phyloP scores from a whole-genome alignment of 2,329 filamentous ascomycete genomes.

The Talaromyces sp. region DNA sequence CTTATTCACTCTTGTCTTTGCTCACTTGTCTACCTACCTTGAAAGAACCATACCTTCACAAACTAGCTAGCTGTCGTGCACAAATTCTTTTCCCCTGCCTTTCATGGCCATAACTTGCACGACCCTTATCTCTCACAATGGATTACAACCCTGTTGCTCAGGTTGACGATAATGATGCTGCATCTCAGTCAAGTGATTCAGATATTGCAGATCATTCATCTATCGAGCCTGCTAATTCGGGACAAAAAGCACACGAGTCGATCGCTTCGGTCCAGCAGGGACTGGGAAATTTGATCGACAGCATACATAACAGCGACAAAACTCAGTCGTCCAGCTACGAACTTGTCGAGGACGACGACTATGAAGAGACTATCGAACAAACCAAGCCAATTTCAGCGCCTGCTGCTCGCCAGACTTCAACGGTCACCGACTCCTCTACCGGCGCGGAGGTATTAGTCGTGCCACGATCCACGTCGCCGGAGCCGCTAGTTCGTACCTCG shows the following conservation, averaged over 20 bases:
- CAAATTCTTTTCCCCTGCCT: neutral
- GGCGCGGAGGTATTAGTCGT: constrained; percentile 4
- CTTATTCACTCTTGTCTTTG: neutral
- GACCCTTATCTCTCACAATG: constrained; percentile 26
- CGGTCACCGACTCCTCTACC: neutral
- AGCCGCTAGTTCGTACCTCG: constrained; percentile 35
- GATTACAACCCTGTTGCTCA: constrained; percentile 42
- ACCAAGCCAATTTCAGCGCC: constrained; percentile 11
- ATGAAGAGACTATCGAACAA: constrained; percentile 29
- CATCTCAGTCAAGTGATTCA: constrained; percentile 25
- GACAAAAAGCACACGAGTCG: constrained; percentile 7
- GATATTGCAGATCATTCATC: constrained; percentile 27
- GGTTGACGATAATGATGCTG: constrained; percentile 32
- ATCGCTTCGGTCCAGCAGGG: neutral
- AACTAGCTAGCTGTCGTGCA: neutral
- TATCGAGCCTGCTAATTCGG: neutral
- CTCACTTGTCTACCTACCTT: too few species aligned
- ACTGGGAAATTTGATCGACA: constrained; percentile 4
- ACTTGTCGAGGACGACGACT: constrained; percentile 45
- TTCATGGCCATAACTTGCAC: constrained; percentile 8
- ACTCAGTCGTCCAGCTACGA: constrained; percentile 33
- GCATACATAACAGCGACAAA: constrained; percentile 16
- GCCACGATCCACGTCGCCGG: constrained; percentile 21
- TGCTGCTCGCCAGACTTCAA: constrained; percentile 1
- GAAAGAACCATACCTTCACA: neutral